phyloP scores from a whole-genome alignment of 306 rosid genomes.

The Abrus pulchellus region DNA sequence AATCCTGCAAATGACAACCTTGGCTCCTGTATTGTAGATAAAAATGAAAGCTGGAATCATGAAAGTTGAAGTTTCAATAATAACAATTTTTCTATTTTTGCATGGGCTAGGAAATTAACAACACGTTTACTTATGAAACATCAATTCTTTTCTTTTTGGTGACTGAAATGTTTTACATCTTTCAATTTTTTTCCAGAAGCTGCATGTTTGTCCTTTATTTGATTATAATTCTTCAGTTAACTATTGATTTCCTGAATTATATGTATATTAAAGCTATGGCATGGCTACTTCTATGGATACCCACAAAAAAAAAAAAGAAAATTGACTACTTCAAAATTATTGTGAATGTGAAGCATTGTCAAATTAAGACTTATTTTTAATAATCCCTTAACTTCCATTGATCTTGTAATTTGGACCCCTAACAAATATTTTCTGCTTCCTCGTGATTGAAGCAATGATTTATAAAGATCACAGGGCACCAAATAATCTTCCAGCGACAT shows the following conservation, averaged over 20 bases:
- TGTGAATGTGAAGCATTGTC: too few species aligned
- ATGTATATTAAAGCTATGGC: too few species aligned
- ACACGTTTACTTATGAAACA: neutral
- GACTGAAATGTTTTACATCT: neutral
- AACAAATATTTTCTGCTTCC: too few species aligned
- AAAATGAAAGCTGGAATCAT: conserved; percentile 4
- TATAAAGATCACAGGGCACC: conserved; percentile 29
- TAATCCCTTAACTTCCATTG: too few species aligned
- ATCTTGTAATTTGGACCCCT: too few species aligned
- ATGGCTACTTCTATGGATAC: too few species aligned
- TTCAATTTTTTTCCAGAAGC: conserved; percentile 2
- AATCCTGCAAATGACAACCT: neutral
- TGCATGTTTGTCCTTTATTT: conserved; percentile 14
- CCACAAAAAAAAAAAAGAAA: too few species aligned
- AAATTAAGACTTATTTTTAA: too few species aligned
- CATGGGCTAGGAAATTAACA: conserved; percentile 1
- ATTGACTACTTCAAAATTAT: too few species aligned
- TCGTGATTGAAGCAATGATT: conserved; percentile 21
- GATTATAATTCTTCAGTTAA: conserved; percentile 25
- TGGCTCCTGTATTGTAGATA: neutral
- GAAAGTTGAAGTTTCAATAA: conserved; percentile 21
- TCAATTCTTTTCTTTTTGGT: neutral
- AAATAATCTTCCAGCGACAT: conserved; percentile 4
- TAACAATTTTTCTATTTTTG: neutral
- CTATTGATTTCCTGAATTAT: conserved; percentile 20